Percentiles rank a stretch among this genome's conserved stretches.
Conservation (phyloP, 1,284 basidiomycete genomes). For the Cystobasidiaceae sp. region DNA sequence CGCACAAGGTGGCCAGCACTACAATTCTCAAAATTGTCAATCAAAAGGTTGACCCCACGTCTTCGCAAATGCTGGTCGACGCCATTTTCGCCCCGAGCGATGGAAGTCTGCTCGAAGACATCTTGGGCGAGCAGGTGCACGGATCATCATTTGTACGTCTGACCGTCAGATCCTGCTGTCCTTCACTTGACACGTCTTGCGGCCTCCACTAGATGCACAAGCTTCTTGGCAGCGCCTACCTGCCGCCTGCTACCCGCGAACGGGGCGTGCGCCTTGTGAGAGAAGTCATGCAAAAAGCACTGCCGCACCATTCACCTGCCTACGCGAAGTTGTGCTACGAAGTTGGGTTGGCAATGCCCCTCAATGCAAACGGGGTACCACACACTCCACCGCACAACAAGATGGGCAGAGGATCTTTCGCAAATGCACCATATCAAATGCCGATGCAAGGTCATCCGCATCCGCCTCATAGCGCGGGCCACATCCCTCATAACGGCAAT, state of each 20-base stretch:
- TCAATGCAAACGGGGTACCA: background rate
- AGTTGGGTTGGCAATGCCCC: conserved; percentile 9
- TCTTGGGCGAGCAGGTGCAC: conserved; percentile 90
- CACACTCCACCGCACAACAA: conserved; percentile 19
- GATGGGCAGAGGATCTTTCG: background rate
- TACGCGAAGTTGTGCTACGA: conserved; percentile 27
- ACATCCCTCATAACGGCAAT: background rate
- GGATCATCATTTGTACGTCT: conserved; percentile 51
- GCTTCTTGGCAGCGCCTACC: conserved; percentile 12
- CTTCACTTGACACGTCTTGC: too few relatives aligned
- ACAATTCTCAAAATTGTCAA: conserved; percentile 68
- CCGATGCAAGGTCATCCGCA: background rate
- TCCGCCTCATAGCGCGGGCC: background rate
- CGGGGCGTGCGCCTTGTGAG: background rate
- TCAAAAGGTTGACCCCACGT: conserved; percentile 45
- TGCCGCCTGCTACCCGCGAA: background rate
- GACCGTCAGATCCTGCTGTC: background rate
- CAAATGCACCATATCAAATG: background rate
- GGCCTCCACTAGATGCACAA: conserved; percentile 21
- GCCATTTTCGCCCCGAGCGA: conserved; percentile 44
- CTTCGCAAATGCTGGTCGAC: conserved; percentile 43
- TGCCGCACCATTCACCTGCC: conserved; percentile 22
- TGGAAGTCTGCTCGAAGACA: conserved; percentile 66
- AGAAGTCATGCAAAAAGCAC: conserved; percentile 15
- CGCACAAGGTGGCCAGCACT: conserved; percentile 92